Conservation (phyloP, 83 land plant species). For the Diphasiastrum complanatum region DNA sequence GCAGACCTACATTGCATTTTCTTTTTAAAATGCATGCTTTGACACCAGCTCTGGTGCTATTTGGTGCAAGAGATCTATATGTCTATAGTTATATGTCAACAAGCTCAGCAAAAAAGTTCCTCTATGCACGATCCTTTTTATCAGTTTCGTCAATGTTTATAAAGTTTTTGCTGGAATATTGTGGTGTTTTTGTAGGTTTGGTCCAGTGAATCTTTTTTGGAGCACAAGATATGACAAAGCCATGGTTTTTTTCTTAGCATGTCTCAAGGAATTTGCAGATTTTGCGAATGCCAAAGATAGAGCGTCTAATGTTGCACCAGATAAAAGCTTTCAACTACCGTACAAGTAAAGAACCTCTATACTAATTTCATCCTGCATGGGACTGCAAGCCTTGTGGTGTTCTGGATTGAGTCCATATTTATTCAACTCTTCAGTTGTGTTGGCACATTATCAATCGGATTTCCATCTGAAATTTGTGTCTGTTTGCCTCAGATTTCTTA, state of each 20-base stretch:
- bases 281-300: slow-evolving; percentile 74
- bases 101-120: too few relatives aligned
- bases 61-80: too few relatives aligned
- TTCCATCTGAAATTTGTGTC: too few relatives aligned
- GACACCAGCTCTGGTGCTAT: too few relatives aligned
- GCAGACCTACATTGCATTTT: too few relatives aligned
- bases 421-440: too few relatives aligned
- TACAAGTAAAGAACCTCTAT: slow-evolving; percentile 75
- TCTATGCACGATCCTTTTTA: background rate
- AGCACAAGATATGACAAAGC: slow-evolving; percentile 98
- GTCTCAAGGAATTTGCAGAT: slow-evolving; percentile 92
- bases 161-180: background rate
- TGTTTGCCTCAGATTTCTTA: too few relatives aligned
- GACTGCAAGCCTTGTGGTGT: too few relatives aligned
- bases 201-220: slow-evolving; percentile 98
- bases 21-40: too few relatives aligned
- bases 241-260: slow-evolving; percentile 82
- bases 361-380: slow-evolving; percentile 5
- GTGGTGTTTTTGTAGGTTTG: slow-evolving; percentile 53
- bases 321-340: slow-evolving; percentile 80
- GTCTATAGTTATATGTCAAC: too few relatives aligned
- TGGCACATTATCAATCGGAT: too few relatives aligned
- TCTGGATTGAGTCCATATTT: too few relatives aligned
- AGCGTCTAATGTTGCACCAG: slow-evolving; percentile 66
- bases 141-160: background rate